A percentile compares a stretch with the other conserved stretches of the same genome.
Evolutionary conservation across 495 filamentous ascomycete species (phyloP).

Genomic region (Daldinia bambusicola): DNA sequence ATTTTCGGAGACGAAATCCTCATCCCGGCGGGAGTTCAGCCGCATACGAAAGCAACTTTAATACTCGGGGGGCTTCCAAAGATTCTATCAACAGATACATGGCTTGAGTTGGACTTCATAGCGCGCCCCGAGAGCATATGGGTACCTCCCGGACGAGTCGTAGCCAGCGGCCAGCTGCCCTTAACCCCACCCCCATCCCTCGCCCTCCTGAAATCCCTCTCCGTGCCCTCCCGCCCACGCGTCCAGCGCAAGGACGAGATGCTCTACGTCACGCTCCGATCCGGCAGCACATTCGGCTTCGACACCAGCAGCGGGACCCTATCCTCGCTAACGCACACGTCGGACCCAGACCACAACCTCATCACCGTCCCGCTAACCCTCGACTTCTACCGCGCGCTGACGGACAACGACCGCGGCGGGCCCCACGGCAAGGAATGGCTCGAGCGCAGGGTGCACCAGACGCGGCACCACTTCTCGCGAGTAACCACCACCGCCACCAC

Average conservation of each 20-base stretch:
- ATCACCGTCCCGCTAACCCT: constrained; percentile 57
- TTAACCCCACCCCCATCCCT: constrained; percentile 46
- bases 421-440: constrained; percentile 58
- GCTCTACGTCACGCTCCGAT: constrained; percentile 46
- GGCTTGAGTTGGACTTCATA: constrained; percentile 60
- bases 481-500: constrained; percentile 51
- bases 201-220: constrained; percentile 41
- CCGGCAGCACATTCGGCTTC: constrained; percentile 54
- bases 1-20: constrained; percentile 44
- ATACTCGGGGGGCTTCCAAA: constrained; percentile 40
- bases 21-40: constrained; percentile 53
- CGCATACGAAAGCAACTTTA: constrained; percentile 50
- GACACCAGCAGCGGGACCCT: constrained; percentile 55
- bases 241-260: constrained; percentile 37
- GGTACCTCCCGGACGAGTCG: constrained; percentile 57
- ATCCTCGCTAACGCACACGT: constrained; percentile 48
- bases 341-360: constrained; percentile 47
- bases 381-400: constrained; percentile 65
- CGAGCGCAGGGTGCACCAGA: constrained; percentile 53
- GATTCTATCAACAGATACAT: constrained; percentile 44
- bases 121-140: constrained; percentile 52
- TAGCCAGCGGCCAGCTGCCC: constrained; percentile 64
- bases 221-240: constrained; percentile 18
- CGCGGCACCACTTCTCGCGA: constrained; percentile 55
- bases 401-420: constrained; percentile 70